These are phyloP conservation scores for Trypanosoma boissoni DNA, from an alignment of 208 protist species.

Conservation along the genomic window DNA sequence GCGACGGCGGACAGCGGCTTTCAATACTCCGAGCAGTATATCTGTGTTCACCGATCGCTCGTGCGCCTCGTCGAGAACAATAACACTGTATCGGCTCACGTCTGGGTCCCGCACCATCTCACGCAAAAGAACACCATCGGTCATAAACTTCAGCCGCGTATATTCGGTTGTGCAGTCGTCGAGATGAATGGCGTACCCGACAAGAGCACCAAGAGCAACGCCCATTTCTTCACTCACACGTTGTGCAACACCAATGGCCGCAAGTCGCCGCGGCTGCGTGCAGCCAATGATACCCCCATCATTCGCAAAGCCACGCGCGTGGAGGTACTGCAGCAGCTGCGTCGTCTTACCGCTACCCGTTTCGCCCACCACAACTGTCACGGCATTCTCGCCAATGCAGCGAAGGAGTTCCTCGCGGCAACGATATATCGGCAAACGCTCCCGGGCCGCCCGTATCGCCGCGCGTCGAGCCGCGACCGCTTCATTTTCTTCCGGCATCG, in stretches of 20 bases:
- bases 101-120: conserved; percentile 89
- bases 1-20: conserved; percentile 71
- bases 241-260: conserved; percentile 92
- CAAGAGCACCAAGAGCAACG: conserved; percentile 68
- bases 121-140: conserved; percentile 95
- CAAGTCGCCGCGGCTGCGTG: conserved; percentile 96
- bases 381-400: conserved; percentile 74
- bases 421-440: conserved; percentile 65
- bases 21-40: conserved; percentile 96
- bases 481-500: conserved; percentile 11
- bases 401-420: conserved; percentile 71
- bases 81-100: conserved; percentile 92
- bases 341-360: conserved; percentile 93
- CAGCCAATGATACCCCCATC: conserved; percentile 57
- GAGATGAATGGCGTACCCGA: conserved; percentile 93
- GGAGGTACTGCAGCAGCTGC: conserved; percentile 89
- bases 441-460: conserved; percentile 31
- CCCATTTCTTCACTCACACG: conserved; percentile 93
- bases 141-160: conserved; percentile 96
- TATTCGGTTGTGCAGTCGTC: conserved; percentile 82
- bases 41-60: conserved; percentile 96
- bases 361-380: conserved; percentile 84
- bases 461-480: conserved; percentile 27
- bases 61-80: conserved; percentile 99
- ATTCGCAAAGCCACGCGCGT: conserved; percentile 62